phyloP scores from a whole-genome alignment of 495 filamentous ascomycete species.

The Penicillium roqueforti region DNA sequence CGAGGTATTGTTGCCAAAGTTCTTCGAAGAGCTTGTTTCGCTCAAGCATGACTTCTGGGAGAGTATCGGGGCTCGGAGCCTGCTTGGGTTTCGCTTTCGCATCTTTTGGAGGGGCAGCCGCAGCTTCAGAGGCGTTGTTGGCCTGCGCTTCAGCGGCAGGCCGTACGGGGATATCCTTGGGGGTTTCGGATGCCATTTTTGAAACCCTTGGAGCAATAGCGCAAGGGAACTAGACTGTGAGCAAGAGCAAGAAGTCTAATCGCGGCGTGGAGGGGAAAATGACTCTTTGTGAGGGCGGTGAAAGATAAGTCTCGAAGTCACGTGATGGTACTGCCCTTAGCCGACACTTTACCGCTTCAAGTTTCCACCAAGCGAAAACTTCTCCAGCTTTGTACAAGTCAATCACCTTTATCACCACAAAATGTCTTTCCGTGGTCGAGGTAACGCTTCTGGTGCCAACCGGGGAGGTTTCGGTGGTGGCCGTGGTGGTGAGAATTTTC shows the following conservation, averaged over 20 bases:
- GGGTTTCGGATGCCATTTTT: slow-evolving; percentile 39
- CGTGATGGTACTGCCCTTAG: slow-evolving; percentile 40
- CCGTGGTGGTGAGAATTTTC: slow-evolving; percentile 38
- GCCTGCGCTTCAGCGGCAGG: slow-evolving; percentile 34
- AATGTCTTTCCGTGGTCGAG: slow-evolving; percentile 55
- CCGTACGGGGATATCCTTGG: slow-evolving; percentile 40
- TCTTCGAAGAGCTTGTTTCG: slow-evolving; percentile 84
- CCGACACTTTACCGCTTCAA: slow-evolving; percentile 48
- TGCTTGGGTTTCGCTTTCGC: slow-evolving; percentile 22
- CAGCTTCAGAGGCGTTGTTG: slow-evolving; percentile 15
- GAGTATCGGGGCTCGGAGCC: slow-evolving; percentile 39
- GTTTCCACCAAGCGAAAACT: slow-evolving; percentile 51
- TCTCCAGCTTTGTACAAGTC: slow-evolving; percentile 32
- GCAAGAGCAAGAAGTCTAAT: slow-evolving; percentile 8
- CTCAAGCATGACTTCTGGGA: slow-evolving; percentile 75
- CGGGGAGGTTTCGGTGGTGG: slow-evolving; percentile 47
- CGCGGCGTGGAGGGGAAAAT: slow-evolving; percentile 13
- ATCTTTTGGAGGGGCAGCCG: slow-evolving; percentile 32
- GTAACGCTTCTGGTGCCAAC: slow-evolving; percentile 45
- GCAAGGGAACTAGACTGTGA: slow-evolving; percentile 19
- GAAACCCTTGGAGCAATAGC: slow-evolving; percentile 9
- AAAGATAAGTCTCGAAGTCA: slow-evolving; percentile 35
- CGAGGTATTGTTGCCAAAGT: slow-evolving; percentile 76
- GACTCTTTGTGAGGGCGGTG: slow-evolving; percentile 39
- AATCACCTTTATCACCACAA: slow-evolving; percentile 28